Conservation (phyloP, 192 early-diverging fungal species). For the Chytriomyces confervae region DNA sequence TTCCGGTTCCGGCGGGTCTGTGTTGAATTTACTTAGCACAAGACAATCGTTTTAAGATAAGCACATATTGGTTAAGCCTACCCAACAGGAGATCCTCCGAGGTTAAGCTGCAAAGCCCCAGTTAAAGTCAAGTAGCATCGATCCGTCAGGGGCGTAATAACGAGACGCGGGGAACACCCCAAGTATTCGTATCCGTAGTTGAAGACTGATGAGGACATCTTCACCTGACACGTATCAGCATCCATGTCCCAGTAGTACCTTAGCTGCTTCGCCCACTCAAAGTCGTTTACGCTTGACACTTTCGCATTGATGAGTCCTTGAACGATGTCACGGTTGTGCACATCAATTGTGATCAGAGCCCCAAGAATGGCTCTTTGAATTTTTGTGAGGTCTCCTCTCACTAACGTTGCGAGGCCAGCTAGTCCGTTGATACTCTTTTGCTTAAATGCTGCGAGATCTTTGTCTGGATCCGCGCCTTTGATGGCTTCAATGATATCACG, state of each 20-base stretch:
- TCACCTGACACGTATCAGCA: constrained; percentile 62
- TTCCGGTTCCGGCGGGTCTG: constrained; percentile 52
- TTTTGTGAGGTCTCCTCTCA: constrained; percentile 62
- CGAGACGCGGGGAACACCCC: constrained; percentile 64
- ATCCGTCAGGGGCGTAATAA: constrained; percentile 67
- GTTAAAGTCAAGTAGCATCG: constrained; percentile 67
- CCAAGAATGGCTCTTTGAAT: constrained; percentile 64
- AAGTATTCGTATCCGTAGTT: constrained; percentile 68
- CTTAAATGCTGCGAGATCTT: constrained; percentile 48
- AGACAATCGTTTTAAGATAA: neutral
- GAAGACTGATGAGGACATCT: constrained; percentile 64
- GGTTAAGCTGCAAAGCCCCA: constrained; percentile 65
- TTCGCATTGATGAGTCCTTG: constrained; percentile 53
- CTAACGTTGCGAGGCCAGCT: constrained; percentile 54
- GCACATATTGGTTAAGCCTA: neutral
- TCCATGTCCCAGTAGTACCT: constrained; percentile 67
- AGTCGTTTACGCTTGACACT: constrained; percentile 53
- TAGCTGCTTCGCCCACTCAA: constrained; percentile 69
- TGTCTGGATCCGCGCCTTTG: constrained; percentile 47
- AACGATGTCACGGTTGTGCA: constrained; percentile 67
- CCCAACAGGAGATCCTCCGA: constrained; percentile 65
- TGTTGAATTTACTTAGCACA: neutral
- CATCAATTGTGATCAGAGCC: constrained; percentile 67
- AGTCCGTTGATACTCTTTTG: constrained; percentile 53
- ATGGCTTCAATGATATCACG: constrained; percentile 57